Evolutionary conservation across 208 protist genomes (phyloP).

Genomic region (Leishmania guyanensis): DNA sequence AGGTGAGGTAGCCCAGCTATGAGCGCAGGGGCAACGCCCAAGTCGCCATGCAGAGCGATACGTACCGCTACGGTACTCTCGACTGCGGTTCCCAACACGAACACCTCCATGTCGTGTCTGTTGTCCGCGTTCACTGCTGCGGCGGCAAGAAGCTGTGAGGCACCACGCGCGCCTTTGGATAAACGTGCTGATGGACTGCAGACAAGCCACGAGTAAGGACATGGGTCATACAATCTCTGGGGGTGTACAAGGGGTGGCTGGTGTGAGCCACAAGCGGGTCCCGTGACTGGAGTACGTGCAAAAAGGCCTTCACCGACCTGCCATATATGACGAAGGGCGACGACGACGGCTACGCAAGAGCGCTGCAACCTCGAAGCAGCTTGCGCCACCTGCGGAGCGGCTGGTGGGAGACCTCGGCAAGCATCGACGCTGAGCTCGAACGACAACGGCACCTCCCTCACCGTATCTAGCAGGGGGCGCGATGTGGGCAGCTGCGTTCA

Average conservation of each 20-base stretch:
- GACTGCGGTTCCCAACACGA: no score
- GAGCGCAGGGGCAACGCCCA: no score
- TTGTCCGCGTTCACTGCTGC: no score
- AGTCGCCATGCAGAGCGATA: no score
- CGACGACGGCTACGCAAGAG: slow-evolving; percentile 42
- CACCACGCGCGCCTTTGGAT: slow-evolving; percentile 8
- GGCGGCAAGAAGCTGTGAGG: no score
- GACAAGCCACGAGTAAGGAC: slow-evolving; percentile 17
- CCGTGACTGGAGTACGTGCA: slow-evolving; percentile 34
- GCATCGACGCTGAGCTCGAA: background rate
- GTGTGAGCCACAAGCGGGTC: slow-evolving; percentile 44
- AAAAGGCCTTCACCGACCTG: slow-evolving; percentile 26
- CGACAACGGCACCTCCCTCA: no score
- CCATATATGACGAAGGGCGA: slow-evolving; percentile 37
- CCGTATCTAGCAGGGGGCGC: background rate
- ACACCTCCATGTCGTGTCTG: no score
- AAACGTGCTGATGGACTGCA: slow-evolving; percentile 29
- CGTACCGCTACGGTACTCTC: no score
- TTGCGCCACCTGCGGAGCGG: slow-evolving; percentile 15
- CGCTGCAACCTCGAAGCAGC: slow-evolving; percentile 41
- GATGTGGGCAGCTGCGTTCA: no score
- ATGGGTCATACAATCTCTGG: slow-evolving; percentile 24
- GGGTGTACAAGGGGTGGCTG: slow-evolving; percentile 36
- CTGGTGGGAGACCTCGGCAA: background rate
- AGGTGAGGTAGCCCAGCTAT: no score